A percentile compares a stretch with the other conserved stretches of the same genome.
Evolutionary conservation across 1,139 yeast genomes (phyloP).

Genomic region (Candida frijolesensis): DNA sequence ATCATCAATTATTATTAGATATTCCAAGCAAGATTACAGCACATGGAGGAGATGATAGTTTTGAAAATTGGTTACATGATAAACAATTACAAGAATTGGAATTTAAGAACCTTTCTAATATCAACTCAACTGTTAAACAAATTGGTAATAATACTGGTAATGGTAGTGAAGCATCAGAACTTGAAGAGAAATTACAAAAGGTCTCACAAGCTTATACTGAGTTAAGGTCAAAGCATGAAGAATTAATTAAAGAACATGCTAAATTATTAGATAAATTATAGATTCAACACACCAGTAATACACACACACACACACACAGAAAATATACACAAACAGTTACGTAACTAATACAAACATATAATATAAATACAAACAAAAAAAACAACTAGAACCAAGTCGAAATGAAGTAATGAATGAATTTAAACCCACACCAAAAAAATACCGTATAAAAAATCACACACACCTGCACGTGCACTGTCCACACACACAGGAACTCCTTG

Average conservation of each 20-base stretch:
- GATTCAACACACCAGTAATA: not conserved
- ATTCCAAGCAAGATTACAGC: constrained; percentile 24
- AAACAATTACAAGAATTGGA: constrained; percentile 54
- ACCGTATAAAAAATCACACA: too few species aligned
- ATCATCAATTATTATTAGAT: constrained; percentile 56
- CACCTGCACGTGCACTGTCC: not conserved
- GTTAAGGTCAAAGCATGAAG: constrained; percentile 62
- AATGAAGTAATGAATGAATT: too few species aligned
- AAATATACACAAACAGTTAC: not conserved
- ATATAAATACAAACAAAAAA: not conserved
- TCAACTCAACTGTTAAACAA: constrained; percentile 37
- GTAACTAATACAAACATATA: not conserved
- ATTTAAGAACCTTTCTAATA: constrained; percentile 44
- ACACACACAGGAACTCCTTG: too few species aligned
- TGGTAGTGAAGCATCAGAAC: constrained; percentile 19
- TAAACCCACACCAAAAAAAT: too few species aligned
- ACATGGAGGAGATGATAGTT: constrained; percentile 17
- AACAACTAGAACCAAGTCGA: not conserved
- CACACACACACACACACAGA: not conserved
- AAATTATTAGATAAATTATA: constrained; percentile 23
- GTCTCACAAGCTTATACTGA: constrained; percentile 61
- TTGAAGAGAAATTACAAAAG: constrained; percentile 49
- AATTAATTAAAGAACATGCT: constrained; percentile 55
- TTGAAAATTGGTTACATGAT: constrained; percentile 45
- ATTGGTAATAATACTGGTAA: constrained; percentile 10